Conservation (phyloP, 2,329 filamentous ascomycete genomes). For the Fonsecaea erecta region DNA sequence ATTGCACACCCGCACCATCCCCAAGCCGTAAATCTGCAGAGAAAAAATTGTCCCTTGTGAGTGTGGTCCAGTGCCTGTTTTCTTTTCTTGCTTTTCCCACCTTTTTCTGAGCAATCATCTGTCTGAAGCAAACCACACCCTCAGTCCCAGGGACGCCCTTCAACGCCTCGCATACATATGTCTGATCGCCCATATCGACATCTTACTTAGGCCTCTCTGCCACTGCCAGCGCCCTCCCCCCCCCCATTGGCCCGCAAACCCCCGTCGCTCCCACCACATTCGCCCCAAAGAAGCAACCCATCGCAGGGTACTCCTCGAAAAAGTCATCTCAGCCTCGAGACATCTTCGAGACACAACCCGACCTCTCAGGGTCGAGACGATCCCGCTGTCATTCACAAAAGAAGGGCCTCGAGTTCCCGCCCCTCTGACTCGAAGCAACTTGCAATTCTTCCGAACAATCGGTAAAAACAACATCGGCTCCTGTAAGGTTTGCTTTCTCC, state of each 20-base stretch:
- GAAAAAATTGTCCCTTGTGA: slow-evolving; percentile 13
- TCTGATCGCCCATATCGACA: slow-evolving; percentile 1
- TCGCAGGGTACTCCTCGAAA: neutral
- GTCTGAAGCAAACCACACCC: slow-evolving; percentile 13
- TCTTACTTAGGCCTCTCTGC: slow-evolving; percentile 4
- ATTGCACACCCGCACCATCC: slow-evolving; percentile 1
- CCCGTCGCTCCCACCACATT: neutral
- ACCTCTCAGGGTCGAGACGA: neutral
- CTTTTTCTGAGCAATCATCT: slow-evolving; percentile 15
- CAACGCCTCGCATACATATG: slow-evolving; percentile 4
- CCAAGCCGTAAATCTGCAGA: slow-evolving; percentile 1
- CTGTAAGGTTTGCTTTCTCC: slow-evolving; percentile 15
- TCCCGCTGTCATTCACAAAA: neutral
- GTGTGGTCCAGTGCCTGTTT: slow-evolving; percentile 11
- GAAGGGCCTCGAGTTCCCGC: neutral
- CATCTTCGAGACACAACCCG: slow-evolving; percentile 1
- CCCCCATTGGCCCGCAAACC: slow-evolving; percentile 10
- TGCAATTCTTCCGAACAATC: neutral
- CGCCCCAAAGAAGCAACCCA: slow-evolving; percentile 11
- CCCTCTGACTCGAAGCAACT: neutral
- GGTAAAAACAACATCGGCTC: slow-evolving; percentile 5
- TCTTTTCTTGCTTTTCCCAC: slow-evolving; percentile 13
- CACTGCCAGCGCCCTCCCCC: neutral
- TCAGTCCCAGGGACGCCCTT: slow-evolving; percentile 2
- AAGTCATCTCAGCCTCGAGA: slow-evolving; percentile 5